phyloP scores from a whole-genome alignment of 2,329 filamentous ascomycete species.

The Seiridium cupressi region DNA sequence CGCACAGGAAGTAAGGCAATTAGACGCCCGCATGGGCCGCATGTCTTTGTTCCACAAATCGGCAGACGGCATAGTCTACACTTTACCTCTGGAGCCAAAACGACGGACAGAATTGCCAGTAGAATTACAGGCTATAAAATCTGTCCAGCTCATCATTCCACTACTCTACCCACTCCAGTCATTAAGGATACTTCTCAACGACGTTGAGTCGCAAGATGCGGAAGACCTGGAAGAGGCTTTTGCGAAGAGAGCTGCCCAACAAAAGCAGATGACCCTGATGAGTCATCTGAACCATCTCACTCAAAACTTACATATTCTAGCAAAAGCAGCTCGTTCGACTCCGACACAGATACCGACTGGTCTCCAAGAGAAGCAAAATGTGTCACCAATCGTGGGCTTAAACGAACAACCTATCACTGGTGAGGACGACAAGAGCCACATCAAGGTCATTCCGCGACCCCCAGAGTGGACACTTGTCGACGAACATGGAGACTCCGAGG shows the following conservation, averaged over 20 bases:
- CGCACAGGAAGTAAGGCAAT: slow-evolving; percentile 65
- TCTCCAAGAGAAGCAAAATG: neutral
- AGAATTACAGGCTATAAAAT: slow-evolving; percentile 59
- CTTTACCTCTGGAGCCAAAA: slow-evolving; percentile 66
- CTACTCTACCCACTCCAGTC: slow-evolving; percentile 69
- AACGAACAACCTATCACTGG: slow-evolving; percentile 15
- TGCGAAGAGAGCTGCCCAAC: slow-evolving; percentile 51
- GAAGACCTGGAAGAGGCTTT: slow-evolving; percentile 66
- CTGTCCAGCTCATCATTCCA: slow-evolving; percentile 68
- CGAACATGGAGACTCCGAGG: slow-evolving; percentile 42
- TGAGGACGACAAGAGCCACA: slow-evolving; percentile 56
- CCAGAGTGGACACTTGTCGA: slow-evolving; percentile 67
- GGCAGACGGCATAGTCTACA: slow-evolving; percentile 68
- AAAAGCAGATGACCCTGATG: slow-evolving; percentile 63
- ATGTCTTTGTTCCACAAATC: slow-evolving; percentile 66
- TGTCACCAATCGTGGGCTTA: slow-evolving; percentile 13
- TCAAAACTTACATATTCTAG: slow-evolving; percentile 67
- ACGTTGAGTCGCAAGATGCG: slow-evolving; percentile 58
- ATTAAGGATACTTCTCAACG: slow-evolving; percentile 64
- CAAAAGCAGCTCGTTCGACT: slow-evolving; percentile 46
- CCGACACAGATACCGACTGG: slow-evolving; percentile 13
- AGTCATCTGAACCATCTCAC: slow-evolving; percentile 73
- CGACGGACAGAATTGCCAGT: slow-evolving; percentile 59
- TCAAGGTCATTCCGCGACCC: slow-evolving; percentile 71
- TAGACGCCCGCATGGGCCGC: slow-evolving; percentile 73